A percentile compares a stretch with the other conserved stretches of the same genome.
These are phyloP conservation scores for Pelargonium exstipulatum DNA, from an alignment of 441 rosid genomes.

Conservation along the genomic window DNA sequence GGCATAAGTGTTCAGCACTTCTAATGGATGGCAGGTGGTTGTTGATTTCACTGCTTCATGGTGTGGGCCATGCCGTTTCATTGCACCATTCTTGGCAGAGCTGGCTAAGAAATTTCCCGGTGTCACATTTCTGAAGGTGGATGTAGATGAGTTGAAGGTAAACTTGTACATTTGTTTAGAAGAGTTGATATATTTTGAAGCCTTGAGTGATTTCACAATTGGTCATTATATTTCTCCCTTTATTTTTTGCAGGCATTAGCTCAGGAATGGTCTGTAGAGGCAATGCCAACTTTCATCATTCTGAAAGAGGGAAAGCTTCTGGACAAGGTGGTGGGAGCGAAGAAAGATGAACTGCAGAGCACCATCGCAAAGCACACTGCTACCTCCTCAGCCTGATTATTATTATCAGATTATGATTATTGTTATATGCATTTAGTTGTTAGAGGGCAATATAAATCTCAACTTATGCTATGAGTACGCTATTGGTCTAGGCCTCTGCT, in stretches of 20 bases:
- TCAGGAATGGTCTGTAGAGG: constrained; percentile 71
- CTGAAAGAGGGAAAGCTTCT: constrained; percentile 68
- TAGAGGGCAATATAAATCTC: constrained; percentile 11
- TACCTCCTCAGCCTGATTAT: constrained; percentile 19
- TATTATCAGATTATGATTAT: constrained; percentile 8
- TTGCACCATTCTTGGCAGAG: constrained; percentile 67
- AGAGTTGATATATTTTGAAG: neutral
- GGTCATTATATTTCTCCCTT: neutral
- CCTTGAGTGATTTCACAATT: neutral
- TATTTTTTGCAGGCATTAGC: constrained; percentile 54
- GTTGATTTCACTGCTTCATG: constrained; percentile 88
- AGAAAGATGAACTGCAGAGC: constrained; percentile 62
- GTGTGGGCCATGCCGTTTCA: constrained; percentile 90
- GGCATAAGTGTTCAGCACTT: too few relatives aligned
- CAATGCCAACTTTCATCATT: constrained; percentile 89
- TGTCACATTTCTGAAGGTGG: constrained; percentile 76
- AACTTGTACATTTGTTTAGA: too few relatives aligned
- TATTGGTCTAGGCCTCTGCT: neutral
- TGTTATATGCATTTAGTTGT: neutral
- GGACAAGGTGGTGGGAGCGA: constrained; percentile 86
- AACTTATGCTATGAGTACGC: constrained; percentile 2
- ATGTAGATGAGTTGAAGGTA: constrained; percentile 73
- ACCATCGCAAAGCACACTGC: constrained; percentile 57
- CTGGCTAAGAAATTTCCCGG: constrained; percentile 62
- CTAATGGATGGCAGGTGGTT: constrained; percentile 42